Percentiles rank a stretch among this genome's conserved stretches.
Conservation (phyloP, 164 flowering plant genomes). For the Dillenia turbinata region DNA sequence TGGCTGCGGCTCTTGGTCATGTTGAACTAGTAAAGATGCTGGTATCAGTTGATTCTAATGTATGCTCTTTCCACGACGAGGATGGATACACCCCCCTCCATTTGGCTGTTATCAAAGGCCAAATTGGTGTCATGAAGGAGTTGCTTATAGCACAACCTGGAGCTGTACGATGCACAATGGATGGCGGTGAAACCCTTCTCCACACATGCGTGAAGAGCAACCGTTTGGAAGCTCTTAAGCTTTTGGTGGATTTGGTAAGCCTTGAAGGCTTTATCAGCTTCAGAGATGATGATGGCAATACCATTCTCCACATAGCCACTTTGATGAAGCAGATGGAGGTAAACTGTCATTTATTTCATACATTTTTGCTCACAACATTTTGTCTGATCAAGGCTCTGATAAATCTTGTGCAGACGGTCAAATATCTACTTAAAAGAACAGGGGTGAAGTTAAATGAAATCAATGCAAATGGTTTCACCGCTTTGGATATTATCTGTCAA, state of each 20-base stretch:
- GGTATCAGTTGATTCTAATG: not conserved
- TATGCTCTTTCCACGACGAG: conserved; percentile 5
- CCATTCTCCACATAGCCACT: conserved; percentile 26
- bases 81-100: conserved; percentile 29
- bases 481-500: conserved; percentile 12
- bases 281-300: conserved; percentile 24
- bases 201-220: conserved; percentile 23
- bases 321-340: conserved; percentile 23
- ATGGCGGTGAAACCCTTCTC: conserved; percentile 22
- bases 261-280: conserved; percentile 15
- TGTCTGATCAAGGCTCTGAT: not conserved
- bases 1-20: conserved; percentile 24
- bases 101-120: conserved; percentile 28
- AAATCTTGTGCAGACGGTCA: conserved; percentile 11
- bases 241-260: conserved; percentile 9
- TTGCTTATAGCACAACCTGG: conserved; percentile 7
- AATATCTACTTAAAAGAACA: not conserved
- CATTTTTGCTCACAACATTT: not conserved
- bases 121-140: conserved; percentile 16
- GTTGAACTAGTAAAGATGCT: conserved; percentile 13
- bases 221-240: conserved; percentile 15
- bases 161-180: conserved; percentile 5
- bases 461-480: conserved; percentile 12
- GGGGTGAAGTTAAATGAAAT: conserved; percentile 10
- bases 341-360: not conserved